Conservation (phyloP, 257 asterid species). For the Marsdenia floribunda region DNA sequence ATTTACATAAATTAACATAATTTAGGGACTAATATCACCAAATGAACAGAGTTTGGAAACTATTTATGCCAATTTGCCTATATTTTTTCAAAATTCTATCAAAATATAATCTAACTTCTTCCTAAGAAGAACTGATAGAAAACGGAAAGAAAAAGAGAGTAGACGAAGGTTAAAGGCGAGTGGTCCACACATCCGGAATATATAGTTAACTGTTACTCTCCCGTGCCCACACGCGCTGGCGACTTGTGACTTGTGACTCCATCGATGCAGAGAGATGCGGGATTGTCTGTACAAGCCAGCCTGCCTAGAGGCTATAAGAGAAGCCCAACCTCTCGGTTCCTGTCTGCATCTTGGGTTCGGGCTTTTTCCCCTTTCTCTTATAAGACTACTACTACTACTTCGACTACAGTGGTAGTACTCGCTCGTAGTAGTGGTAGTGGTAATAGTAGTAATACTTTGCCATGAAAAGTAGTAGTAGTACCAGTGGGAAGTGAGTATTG, state of each 20-base stretch:
- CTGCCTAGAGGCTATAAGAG: neutral
- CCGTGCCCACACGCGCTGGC: neutral
- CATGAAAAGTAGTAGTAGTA: neutral
- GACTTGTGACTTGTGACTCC: neutral
- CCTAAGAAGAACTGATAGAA: no score
- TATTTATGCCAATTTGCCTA: no score
- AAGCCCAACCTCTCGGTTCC: neutral
- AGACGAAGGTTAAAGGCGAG: neutral
- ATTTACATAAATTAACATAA: no score
- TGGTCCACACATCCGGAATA: slow-evolving; percentile 4
- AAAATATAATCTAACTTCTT: no score
- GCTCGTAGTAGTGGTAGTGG: no score
- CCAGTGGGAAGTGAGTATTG: neutral
- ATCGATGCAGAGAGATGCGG: neutral
- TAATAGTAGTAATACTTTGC: neutral
- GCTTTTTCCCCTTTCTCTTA: neutral
- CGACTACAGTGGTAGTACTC: no score
- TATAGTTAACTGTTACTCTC: neutral
- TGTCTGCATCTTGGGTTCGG: neutral
- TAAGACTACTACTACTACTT: no score
- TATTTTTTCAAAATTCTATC: no score
- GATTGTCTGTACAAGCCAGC: neutral
- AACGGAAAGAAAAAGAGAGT: neutral
- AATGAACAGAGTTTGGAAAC: no score
- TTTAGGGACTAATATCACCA: no score